These are phyloP conservation scores for Sicyos baderoa DNA, from an alignment of 306 rosid genomes.

Conservation along the genomic window DNA sequence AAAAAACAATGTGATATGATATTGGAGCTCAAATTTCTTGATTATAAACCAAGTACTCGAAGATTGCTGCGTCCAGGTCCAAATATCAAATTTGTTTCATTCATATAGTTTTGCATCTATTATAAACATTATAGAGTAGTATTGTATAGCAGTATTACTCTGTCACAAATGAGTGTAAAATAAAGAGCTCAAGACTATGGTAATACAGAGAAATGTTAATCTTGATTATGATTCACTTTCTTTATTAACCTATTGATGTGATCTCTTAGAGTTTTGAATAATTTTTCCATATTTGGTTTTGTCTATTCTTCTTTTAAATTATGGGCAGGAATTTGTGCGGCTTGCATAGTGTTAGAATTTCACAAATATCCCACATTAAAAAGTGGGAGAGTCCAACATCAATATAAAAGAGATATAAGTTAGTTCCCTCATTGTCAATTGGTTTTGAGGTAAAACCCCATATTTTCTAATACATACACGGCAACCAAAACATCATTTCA, in stretches of 20 bases:
- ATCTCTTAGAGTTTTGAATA: neutral
- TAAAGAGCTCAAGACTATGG: constrained; percentile 2
- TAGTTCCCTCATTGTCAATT: no score
- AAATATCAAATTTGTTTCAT: neutral
- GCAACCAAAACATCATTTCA: constrained; percentile 7
- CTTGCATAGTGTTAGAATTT: no score
- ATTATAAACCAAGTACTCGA: neutral
- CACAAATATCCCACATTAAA: no score
- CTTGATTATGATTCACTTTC: constrained; percentile 4
- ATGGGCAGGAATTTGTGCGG: neutral
- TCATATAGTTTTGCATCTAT: neutral
- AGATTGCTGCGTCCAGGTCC: neutral
- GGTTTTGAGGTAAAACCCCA: no score
- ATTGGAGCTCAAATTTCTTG: neutral
- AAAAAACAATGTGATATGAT: neutral
- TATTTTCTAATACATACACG: no score
- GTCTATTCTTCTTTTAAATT: neutral
- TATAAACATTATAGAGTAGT: neutral
- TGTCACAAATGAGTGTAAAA: neutral
- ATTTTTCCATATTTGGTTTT: neutral
- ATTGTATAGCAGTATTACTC: neutral
- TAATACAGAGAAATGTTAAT: neutral
- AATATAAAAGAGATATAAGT: no score
- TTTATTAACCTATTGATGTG: neutral
- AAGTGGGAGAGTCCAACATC: no score